phyloP scores from a whole-genome alignment of 1,284 basidiomycete species.

The Naganishia cerealis region DNA sequence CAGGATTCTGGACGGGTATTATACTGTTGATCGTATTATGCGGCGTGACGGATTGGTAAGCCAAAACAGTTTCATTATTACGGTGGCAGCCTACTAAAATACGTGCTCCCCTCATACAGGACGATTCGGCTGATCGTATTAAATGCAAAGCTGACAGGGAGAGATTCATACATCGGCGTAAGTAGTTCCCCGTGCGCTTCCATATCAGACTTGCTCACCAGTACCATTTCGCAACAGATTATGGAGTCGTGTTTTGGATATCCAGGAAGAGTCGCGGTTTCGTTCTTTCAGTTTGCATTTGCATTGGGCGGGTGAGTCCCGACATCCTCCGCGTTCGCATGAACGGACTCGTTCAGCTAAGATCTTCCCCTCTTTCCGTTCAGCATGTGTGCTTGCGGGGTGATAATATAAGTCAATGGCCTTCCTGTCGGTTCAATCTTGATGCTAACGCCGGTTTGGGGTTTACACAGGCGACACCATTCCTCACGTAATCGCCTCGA shows the following conservation, averaged over 20 bases:
- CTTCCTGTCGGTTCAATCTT: neutral
- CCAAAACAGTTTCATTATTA: neutral
- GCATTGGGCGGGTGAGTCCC: slow-evolving; percentile 76
- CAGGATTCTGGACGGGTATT: slow-evolving; percentile 86
- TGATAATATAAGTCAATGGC: slow-evolving; percentile 60
- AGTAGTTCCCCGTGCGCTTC: slow-evolving; percentile 31
- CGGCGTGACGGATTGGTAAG: slow-evolving; percentile 81
- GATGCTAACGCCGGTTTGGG: slow-evolving; percentile 4
- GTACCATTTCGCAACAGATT: slow-evolving; percentile 55
- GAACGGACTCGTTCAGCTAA: neutral
- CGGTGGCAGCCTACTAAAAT: slow-evolving; percentile 9
- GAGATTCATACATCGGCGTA: slow-evolving; percentile 84
- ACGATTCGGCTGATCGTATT: slow-evolving; percentile 93
- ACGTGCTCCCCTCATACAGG: slow-evolving; percentile 31
- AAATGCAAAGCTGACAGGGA: slow-evolving; percentile 92
- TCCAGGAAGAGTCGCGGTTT: slow-evolving; percentile 83
- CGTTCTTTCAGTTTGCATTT: slow-evolving; percentile 96
- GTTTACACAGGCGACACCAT: slow-evolving; percentile 76
- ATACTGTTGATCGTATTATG: slow-evolving; percentile 77
- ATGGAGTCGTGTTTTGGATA: slow-evolving; percentile 93
- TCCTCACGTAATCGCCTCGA: slow-evolving; percentile 83
- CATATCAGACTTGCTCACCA: neutral
- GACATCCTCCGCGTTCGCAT: no score
- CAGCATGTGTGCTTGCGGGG: slow-evolving; percentile 95
- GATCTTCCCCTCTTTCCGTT: neutral